Evolutionary conservation across 2,329 filamentous ascomycete genomes (phyloP).

Genomic region (Tolypocladium tundrense): DNA sequence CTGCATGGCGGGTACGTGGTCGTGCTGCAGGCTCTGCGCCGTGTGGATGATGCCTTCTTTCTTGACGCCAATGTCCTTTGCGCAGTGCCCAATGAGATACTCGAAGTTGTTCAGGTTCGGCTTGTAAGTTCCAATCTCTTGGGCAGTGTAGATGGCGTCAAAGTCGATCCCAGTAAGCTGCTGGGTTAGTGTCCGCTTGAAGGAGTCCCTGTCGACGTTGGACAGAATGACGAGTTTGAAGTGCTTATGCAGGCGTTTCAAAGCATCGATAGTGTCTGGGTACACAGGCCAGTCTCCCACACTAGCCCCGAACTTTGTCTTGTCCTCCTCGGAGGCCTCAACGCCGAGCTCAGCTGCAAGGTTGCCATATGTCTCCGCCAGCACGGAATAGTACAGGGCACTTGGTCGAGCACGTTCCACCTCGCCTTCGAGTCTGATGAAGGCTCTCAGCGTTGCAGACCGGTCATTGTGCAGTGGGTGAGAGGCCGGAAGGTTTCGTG

Average conservation of each 20-base stretch:
- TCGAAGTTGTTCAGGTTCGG: conserved; percentile 54
- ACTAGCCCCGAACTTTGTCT: conserved; percentile 24
- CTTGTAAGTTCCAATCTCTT: conserved; percentile 65
- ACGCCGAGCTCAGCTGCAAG: conserved; percentile 19
- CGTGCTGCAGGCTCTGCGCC: conserved; percentile 56
- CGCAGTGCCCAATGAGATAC: conserved; percentile 46
- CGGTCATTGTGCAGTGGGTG: conserved; percentile 26
- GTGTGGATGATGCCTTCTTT: conserved; percentile 52
- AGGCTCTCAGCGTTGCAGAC: conserved; percentile 27
- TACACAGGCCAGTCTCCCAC: conserved; percentile 48
- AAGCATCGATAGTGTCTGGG: conserved; percentile 42
- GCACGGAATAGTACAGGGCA: conserved; percentile 13
- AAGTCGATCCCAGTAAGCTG: conserved; percentile 40
- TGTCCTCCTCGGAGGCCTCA: conserved; percentile 17
- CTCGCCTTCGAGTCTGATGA: conserved; percentile 45
- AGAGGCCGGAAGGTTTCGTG: conserved; percentile 27
- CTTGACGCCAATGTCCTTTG: conserved; percentile 41
- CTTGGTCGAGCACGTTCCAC: conserved; percentile 46
- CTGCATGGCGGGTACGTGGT: conserved; percentile 55
- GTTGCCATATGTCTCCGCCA: conserved; percentile 33
- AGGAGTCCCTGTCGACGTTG: conserved; percentile 41
- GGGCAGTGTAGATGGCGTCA: conserved; percentile 57
- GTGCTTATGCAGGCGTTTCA: conserved; percentile 34
- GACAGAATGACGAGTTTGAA: conserved; percentile 52
- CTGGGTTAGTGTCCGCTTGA: conserved; percentile 13